A percentile compares a stretch with the other conserved stretches of the same genome.
These are phyloP conservation scores for Gynostemma pentaphyllum DNA, from an alignment of 306 rosid species.

Conservation along the genomic window DNA sequence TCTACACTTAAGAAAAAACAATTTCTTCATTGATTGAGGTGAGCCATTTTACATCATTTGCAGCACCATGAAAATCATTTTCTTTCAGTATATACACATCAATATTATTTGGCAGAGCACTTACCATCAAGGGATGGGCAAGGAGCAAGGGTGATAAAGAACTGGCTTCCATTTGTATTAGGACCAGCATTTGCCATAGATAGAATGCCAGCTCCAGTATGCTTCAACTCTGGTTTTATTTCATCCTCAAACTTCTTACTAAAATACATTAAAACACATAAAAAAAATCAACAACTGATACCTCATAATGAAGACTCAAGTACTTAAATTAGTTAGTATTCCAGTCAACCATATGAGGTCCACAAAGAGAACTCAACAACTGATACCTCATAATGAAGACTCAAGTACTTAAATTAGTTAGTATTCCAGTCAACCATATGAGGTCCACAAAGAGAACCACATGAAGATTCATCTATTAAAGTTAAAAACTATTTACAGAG, in stretches of 20 bases:
- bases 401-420: neutral
- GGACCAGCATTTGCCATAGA: slow-evolving; percentile 99
- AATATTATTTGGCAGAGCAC: neutral
- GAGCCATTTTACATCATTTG: neutral
- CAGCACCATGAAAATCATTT: neutral
- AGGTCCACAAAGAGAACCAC: neutral
- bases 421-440: neutral
- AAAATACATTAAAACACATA: slow-evolving; percentile 5
- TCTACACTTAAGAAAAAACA: too few relatives aligned
- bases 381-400: neutral
- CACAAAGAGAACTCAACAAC: neutral
- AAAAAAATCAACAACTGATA: neutral
- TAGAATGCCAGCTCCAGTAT: slow-evolving; percentile 95
- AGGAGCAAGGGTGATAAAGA: slow-evolving; percentile 87
- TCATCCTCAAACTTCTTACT: slow-evolving; percentile 89
- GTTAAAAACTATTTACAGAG: neutral
- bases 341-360: neutral
- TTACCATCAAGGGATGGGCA: slow-evolving; percentile 95
- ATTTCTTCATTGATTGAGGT: neutral
- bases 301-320: neutral
- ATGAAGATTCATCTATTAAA: neutral
- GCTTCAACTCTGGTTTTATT: slow-evolving; percentile 81
- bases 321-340: neutral
- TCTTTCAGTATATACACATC: neutral
- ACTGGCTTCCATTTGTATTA: slow-evolving; percentile 88